A percentile compares a stretch with the other conserved stretches of the same genome.
Conservation (phyloP, 108 stramenopile species). For the Epipyxis sp. region DNA sequence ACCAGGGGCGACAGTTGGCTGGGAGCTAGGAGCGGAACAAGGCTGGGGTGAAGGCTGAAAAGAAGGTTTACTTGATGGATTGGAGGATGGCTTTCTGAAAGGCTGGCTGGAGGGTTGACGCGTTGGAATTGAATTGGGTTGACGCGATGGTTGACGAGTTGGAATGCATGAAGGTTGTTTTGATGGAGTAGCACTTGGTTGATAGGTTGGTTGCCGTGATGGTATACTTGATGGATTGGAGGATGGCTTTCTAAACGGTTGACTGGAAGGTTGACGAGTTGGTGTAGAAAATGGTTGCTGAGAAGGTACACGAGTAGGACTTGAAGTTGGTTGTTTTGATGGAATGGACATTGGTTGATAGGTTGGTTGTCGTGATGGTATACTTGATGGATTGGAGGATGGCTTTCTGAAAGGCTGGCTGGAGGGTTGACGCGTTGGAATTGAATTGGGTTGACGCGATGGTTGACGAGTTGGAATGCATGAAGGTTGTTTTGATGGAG, state of each 20-base stretch:
- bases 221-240: too few species aligned
- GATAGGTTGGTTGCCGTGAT: neutral
- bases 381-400: too few species aligned
- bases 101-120: slow-evolving; percentile 1
- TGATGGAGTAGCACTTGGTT: neutral
- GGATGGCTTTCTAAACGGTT: neutral
- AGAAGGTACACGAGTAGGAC: neutral
- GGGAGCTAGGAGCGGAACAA: neutral
- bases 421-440: too few species aligned
- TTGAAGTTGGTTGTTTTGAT: neutral
- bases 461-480: too few species aligned
- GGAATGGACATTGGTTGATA: too few species aligned
- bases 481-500: too few species aligned
- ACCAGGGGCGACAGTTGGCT: neutral
- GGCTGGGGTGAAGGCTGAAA: slow-evolving; percentile 4
- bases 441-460: too few species aligned
- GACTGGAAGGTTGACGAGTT: neutral
- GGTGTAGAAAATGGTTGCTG: neutral
- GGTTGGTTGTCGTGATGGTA: too few species aligned
- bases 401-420: too few species aligned
- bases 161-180: neutral
- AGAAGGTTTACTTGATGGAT: slow-evolving; percentile 11
- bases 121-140: too few species aligned
- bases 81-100: neutral
- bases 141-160: too few species aligned